Evolutionary conservation across 768 basidiomycete species (phyloP).

Genomic region (Dioszegia crocea): DNA sequence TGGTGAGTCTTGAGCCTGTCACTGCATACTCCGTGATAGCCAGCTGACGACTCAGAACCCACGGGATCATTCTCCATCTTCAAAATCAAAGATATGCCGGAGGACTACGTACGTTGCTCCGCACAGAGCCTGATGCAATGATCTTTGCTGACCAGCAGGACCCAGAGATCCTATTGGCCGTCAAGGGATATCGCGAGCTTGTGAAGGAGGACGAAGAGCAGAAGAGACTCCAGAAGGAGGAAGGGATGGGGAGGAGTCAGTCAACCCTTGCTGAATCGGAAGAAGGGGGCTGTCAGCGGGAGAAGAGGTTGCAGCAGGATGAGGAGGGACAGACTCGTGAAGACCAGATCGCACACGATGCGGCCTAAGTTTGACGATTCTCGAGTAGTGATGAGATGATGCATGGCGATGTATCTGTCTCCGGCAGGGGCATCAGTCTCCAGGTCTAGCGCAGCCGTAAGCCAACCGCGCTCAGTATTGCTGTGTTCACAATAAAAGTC

Average conservation of each 20-base stretch:
- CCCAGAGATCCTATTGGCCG: slow-evolving; percentile 4
- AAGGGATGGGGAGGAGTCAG: not conserved
- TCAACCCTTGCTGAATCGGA: not conserved
- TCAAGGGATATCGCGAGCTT: slow-evolving; percentile 7
- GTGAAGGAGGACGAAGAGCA: slow-evolving; percentile 12
- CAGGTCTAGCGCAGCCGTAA: too few species aligned
- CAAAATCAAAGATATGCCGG: slow-evolving; percentile 16
- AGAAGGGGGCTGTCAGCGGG: not conserved
- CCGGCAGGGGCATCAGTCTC: too few species aligned
- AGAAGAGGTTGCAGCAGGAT: not conserved
- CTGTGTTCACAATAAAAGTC: too few species aligned
- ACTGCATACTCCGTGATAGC: not conserved
- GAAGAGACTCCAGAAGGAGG: slow-evolving; percentile 1
- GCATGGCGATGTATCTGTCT: too few species aligned
- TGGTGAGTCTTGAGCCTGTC: not conserved
- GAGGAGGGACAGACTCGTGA: not conserved
- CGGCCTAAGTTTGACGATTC: not conserved
- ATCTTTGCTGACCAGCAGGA: not conserved
- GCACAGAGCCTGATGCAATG: not conserved
- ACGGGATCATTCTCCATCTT: slow-evolving; percentile 21
- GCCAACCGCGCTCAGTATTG: too few species aligned
- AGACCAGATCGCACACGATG: slow-evolving; percentile 2
- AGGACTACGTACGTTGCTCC: slow-evolving; percentile 6
- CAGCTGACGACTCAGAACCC: slow-evolving; percentile 10
- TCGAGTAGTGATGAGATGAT: too few species aligned